Base-by-base conservation (phyloP, 139 green algal genomes). In the Ettlia oleoabundans region DNA sequence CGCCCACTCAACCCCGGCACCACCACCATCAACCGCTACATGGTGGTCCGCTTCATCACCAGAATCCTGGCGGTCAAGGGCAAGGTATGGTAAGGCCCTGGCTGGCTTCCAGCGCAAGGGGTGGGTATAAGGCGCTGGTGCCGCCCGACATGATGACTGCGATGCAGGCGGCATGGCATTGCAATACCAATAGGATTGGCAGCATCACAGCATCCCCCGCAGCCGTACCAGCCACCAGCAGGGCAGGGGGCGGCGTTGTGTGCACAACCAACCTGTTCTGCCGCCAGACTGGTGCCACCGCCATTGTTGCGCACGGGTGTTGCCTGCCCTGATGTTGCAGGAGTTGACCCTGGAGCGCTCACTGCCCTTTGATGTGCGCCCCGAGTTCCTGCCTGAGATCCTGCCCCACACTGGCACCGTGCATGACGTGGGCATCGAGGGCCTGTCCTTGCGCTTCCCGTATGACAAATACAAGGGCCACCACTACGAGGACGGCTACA, bases 321-420 rank as follows among this genome's bases (percentile, higher is more conserved):
- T 58, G 40, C 38, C 18, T 75, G 6, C 21, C 7, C 18, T 58
- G 40, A 9, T 26, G 32, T 24, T 58, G 26, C 68, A 76, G 68
- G 18, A 28, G 26, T 26, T 76, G 40, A 32, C 41, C 8, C 42
- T 76, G 41, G 68, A 76, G 68, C 68, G 68, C 26, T n/a, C 68
- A 8, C 42, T 76, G 40, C 68, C 68, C 2, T 76, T 76, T 62
- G 68, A 55, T 40, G 42, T 76, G 40, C 68, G 68, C 26, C 26
- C 41, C 22, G 40, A 55, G 35, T 76, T 61, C 41, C 1, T 35
- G 24, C 68, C 68, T 32, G 10, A 76, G 68, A 21, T 76, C 22
- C 42, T 61, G 40, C 68, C 41, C 26, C 28, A 55, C 26, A 76
- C 30, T 24, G 68, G 68, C 68, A 61, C 40, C 2, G 68, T 76